Base-by-base conservation (phyloP, 208 protist genomes). In the Vickermania ingenoplastis region DNA sequence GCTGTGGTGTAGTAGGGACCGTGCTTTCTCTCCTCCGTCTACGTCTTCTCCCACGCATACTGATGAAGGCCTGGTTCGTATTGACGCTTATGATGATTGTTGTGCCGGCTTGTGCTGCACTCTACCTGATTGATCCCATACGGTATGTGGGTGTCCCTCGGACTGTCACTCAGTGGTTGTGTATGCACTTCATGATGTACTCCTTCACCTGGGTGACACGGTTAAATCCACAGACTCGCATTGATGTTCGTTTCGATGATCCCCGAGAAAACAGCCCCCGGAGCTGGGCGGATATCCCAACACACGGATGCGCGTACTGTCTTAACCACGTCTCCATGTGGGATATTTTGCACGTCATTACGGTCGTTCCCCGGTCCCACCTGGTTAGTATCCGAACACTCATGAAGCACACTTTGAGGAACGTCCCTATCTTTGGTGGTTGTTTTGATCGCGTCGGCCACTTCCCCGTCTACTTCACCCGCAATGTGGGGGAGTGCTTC, bases 391-490 rank as follows among this genome's bases (percentile, higher is more conserved):
- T 58, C 21, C 67, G 77, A 53, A 83, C 77, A 1, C 51, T 83
- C 29, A 70, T 84, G 62, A 87, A 84, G 65, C 49, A 66, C 30
- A 74, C 73, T 23, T 69, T 87, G 49, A 57, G 63, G 7, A 26
- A 67, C 0, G 77, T 87, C 36, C 80, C 80, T 3, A 61, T 87
- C 63, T 82, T 82, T 50, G 80, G 80, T 25, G 67, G 64, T 48
- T 55, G 75, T 53, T 79, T 80, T 41, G 66, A 79, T 57, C 71
- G 70, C 28, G 76, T 81, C 41, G 83, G 83, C 2, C 78, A 90
- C 74, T 90, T 86, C 55, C 83, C 83, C 2, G 83, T 90, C 11
- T 87, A 81, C 74, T 90, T 87, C 72, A 87, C 73, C 52, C 78
- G 71, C 28, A 77, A 84, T 41, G 69, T 63, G 27, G 75, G 77